Evolutionary conservation across 768 basidiomycete species (phyloP).

Genomic region (Leccinum rimulosum): DNA sequence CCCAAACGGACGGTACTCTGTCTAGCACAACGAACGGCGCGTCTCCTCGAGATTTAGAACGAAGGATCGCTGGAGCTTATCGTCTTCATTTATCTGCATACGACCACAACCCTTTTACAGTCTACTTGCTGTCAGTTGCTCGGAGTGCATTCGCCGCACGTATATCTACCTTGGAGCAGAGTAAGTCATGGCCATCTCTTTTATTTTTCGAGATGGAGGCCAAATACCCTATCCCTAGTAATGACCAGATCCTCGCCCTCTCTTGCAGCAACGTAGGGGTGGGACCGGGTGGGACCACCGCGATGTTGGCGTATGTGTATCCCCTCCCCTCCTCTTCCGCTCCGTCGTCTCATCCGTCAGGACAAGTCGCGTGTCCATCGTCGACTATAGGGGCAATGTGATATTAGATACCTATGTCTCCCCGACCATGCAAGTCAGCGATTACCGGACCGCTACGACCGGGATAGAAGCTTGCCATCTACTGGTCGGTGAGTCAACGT

Average conservation of each 20-base stretch:
- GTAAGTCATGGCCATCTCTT: slow-evolving; percentile 19
- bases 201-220: slow-evolving; percentile 27
- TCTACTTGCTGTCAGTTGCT: slow-evolving; percentile 16
- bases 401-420: slow-evolving; percentile 64
- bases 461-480: slow-evolving; percentile 47
- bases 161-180: slow-evolving; percentile 24
- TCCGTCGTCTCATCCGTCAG: slow-evolving; percentile 10
- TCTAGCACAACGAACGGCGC: slow-evolving; percentile 13
- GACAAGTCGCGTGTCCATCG: slow-evolving; percentile 49
- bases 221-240: slow-evolving; percentile 33
- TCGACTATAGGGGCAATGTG: slow-evolving; percentile 55
- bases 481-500: slow-evolving; percentile 33
- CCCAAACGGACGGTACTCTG: slow-evolving; percentile 12
- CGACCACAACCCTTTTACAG: slow-evolving; percentile 13
- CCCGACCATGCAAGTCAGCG: slow-evolving; percentile 67
- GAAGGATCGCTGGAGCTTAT: slow-evolving; percentile 27
- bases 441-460: slow-evolving; percentile 69
- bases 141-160: slow-evolving; percentile 12
- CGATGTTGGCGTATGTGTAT: slow-evolving; percentile 72
- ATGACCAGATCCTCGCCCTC: slow-evolving; percentile 54
- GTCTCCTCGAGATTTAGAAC: slow-evolving; percentile 14
- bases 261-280: slow-evolving; percentile 74
- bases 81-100: slow-evolving; percentile 21
- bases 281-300: slow-evolving; percentile 76
- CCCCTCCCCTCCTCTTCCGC: slow-evolving; percentile 3